Conservation (phyloP, 139 green algal species). For the Astrephomene gubernaculifera region DNA sequence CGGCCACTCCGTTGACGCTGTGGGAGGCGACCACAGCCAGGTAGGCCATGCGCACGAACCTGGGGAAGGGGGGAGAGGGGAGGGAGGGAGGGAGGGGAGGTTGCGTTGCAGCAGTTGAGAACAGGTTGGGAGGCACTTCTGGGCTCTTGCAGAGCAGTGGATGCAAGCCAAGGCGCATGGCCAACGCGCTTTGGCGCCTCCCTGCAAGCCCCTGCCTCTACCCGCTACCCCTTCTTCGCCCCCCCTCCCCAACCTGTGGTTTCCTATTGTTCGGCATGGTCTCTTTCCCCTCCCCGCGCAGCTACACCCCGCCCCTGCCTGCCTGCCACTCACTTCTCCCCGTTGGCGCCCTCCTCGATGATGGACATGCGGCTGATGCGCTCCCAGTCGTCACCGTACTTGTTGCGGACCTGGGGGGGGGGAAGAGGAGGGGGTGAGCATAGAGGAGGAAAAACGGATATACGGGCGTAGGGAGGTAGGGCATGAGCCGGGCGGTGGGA, state of each 20-base stretch:
- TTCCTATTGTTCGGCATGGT: background rate
- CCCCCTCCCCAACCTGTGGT: too few species aligned
- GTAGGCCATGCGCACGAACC: slow-evolving; percentile 97
- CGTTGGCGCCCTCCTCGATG: slow-evolving; percentile 89
- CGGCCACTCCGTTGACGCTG: slow-evolving; percentile 95
- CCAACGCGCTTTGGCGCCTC: too few species aligned
- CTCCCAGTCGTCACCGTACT: slow-evolving; percentile 90
- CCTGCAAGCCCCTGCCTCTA: too few species aligned
- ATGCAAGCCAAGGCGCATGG: too few species aligned
- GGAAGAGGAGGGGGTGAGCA: too few species aligned
- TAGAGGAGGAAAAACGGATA: too few species aligned
- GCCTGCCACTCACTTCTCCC: slow-evolving; percentile 72
- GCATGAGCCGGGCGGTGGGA: too few species aligned
- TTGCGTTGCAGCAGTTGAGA: too few species aligned
- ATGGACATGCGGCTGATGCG: slow-evolving; percentile 92
- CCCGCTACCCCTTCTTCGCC: too few species aligned
- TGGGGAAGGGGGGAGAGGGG: slow-evolving; percentile 25
- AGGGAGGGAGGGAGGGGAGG: background rate
- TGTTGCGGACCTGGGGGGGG: slow-evolving; percentile 69
- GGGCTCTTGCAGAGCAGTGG: too few species aligned
- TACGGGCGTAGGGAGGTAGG: too few species aligned
- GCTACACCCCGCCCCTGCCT: slow-evolving; percentile 10
- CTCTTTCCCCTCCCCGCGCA: background rate
- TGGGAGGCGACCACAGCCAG: slow-evolving; percentile 90
- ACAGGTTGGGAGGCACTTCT: too few species aligned